Evolutionary conservation across 495 filamentous ascomycete genomes (phyloP).

Genomic region (Penicillium samsonianum): DNA sequence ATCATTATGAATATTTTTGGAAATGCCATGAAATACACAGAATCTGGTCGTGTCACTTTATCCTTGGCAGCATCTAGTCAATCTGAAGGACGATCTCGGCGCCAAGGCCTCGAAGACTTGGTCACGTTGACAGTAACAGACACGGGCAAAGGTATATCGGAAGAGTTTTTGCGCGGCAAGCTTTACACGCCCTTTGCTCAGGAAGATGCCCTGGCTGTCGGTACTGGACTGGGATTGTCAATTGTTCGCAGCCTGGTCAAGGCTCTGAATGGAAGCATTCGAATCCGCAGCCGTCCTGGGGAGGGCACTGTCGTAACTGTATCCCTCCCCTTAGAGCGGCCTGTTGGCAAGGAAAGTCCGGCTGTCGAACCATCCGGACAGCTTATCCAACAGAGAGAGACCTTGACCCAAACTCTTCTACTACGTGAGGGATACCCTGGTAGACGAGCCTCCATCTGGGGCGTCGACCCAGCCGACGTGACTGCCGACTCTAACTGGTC

Average conservation of each 20-base stretch:
- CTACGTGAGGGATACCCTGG: conserved; percentile 33
- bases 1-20: conserved; percentile 82
- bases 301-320: conserved; percentile 55
- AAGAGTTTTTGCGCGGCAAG: conserved; percentile 68
- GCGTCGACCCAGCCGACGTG: conserved; percentile 22
- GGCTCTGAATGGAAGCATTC: conserved; percentile 54
- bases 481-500: conserved; percentile 20
- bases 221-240: conserved; percentile 54
- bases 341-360: conserved; percentile 33
- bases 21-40: conserved; percentile 81
- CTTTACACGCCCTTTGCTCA: conserved; percentile 76
- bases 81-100: conserved; percentile 35
- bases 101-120: conserved; percentile 38
- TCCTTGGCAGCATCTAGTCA: conserved; percentile 51
- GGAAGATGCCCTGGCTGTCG: conserved; percentile 62
- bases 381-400: conserved; percentile 25
- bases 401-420: conserved; percentile 25
- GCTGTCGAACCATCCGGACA: conserved; percentile 19
- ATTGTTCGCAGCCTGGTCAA: conserved; percentile 58
- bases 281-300: conserved; percentile 50
- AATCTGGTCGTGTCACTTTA: conserved; percentile 64
- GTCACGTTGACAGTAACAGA: conserved; percentile 60
- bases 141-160: conserved; percentile 71
- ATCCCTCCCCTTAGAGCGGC: conserved; percentile 44
- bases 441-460: conserved; percentile 32